Percentiles rank a stretch among this genome's conserved stretches.
Evolutionary conservation across 2,329 filamentous ascomycete species (phyloP).

Genomic region (Coniochaeta prunicola): DNA sequence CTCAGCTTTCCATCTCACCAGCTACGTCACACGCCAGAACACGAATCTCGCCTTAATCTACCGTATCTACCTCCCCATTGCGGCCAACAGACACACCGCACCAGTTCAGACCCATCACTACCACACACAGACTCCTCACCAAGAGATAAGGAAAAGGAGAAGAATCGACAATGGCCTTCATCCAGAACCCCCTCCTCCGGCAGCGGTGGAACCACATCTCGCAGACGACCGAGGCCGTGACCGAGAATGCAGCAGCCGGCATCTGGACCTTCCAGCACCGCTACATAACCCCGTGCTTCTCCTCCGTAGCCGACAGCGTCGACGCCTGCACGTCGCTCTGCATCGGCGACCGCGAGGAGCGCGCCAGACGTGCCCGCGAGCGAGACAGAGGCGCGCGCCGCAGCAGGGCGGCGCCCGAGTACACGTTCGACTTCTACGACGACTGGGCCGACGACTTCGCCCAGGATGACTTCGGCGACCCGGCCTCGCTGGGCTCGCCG

Average conservation of each 20-base stretch:
- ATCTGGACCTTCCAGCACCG: slow-evolving; percentile 84
- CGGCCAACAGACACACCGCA: too few relatives aligned
- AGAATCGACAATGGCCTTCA: slow-evolving; percentile 59
- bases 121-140: not conserved
- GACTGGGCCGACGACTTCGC: slow-evolving; percentile 69
- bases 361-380: slow-evolving; percentile 60
- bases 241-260: slow-evolving; percentile 83
- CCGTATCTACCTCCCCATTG: not conserved
- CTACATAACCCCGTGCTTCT: slow-evolving; percentile 77
- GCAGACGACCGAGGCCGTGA: slow-evolving; percentile 82
- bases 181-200: slow-evolving; percentile 80
- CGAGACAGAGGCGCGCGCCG: slow-evolving; percentile 45
- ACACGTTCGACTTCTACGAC: slow-evolving; percentile 95
- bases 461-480: slow-evolving; percentile 22
- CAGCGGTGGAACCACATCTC: slow-evolving; percentile 91
- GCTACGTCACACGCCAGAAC: not conserved
- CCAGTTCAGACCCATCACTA: not conserved
- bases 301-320: slow-evolving; percentile 57
- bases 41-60: not conserved
- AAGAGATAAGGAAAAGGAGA: slow-evolving; percentile 6
- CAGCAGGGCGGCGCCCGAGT: slow-evolving; percentile 52
- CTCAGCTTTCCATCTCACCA: not conserved
- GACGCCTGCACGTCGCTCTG: slow-evolving; percentile 68
- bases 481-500: slow-evolving; percentile 33
- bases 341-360: slow-evolving; percentile 65